Conservation (phyloP, 306 rosid genomes). For the Abrus precatorius region DNA sequence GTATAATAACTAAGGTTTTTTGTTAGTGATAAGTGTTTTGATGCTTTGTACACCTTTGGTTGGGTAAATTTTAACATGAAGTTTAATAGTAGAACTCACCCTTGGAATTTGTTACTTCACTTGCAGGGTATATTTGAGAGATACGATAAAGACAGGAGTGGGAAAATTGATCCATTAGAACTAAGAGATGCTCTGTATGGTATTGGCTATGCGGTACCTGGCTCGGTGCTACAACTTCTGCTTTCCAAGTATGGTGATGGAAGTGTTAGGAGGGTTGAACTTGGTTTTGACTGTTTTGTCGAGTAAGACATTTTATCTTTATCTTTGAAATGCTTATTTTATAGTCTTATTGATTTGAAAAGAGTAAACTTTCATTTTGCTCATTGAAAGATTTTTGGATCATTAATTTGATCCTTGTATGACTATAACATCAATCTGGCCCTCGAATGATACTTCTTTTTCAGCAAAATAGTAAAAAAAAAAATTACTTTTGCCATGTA, state of each 20-base stretch:
- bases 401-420: background rate
- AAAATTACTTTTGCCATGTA: background rate
- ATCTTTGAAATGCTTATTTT: slow-evolving; percentile 10
- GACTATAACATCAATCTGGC: slow-evolving; percentile 20
- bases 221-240: slow-evolving; percentile 76
- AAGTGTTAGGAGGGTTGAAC: slow-evolving; percentile 68
- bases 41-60: background rate
- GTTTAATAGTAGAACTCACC: too few relatives aligned
- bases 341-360: background rate
- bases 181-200: slow-evolving; percentile 92
- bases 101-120: slow-evolving; percentile 14
- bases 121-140: slow-evolving; percentile 81
- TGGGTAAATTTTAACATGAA: background rate
- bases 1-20: too few relatives aligned
- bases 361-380: background rate
- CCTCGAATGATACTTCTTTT: background rate
- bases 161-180: slow-evolving; percentile 82
- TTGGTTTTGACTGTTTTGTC: slow-evolving; percentile 77
- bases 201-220: slow-evolving; percentile 78
- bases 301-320: slow-evolving; percentile 68
- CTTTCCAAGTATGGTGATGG: slow-evolving; percentile 76
- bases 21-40: too few relatives aligned
- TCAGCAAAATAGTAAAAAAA: background rate
- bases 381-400: background rate
- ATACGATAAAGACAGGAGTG: slow-evolving; percentile 88